Conservation (phyloP, 352 stramenopile genomes). For the Phytophthora nicotianae region DNA sequence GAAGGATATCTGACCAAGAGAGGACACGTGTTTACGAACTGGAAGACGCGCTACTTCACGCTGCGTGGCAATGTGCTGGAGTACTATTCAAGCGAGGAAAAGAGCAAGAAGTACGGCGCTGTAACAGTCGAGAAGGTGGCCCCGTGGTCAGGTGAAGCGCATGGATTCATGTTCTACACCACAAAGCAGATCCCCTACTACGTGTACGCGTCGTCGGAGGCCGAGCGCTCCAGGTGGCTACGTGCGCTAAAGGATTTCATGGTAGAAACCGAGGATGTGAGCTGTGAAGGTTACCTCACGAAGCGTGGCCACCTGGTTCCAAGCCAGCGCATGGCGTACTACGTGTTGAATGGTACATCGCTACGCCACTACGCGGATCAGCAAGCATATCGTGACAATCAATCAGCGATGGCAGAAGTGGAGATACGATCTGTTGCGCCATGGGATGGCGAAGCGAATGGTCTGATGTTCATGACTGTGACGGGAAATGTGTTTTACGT, state of each 20-base stretch:
- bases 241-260: constrained; percentile 86
- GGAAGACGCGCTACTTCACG: constrained; percentile 91
- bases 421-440: constrained; percentile 76
- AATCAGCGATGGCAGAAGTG: constrained; percentile 85
- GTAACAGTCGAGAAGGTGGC: constrained; percentile 89
- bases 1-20: constrained; percentile 89
- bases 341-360: constrained; percentile 83
- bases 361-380: constrained; percentile 86
- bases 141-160: constrained; percentile 81
- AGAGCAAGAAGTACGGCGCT: constrained; percentile 84
- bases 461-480: constrained; percentile 87
- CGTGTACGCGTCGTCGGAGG: constrained; percentile 85
- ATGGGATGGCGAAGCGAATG: constrained; percentile 84
- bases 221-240: constrained; percentile 78
- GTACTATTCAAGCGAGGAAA: constrained; percentile 87
- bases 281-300: constrained; percentile 88
- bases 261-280: constrained; percentile 84
- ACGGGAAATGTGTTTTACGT: constrained; percentile 88
- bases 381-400: constrained; percentile 84
- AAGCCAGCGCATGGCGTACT: constrained; percentile 87
- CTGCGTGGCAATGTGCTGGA: constrained; percentile 82
- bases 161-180: constrained; percentile 92
- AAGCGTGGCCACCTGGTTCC: constrained; percentile 86
- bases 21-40: constrained; percentile 90
- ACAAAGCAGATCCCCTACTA: constrained; percentile 91